Evolutionary conservation across 345 rosid genomes (phyloP).

Genomic region (sweet orange (Citrus sinensis)): DNA sequence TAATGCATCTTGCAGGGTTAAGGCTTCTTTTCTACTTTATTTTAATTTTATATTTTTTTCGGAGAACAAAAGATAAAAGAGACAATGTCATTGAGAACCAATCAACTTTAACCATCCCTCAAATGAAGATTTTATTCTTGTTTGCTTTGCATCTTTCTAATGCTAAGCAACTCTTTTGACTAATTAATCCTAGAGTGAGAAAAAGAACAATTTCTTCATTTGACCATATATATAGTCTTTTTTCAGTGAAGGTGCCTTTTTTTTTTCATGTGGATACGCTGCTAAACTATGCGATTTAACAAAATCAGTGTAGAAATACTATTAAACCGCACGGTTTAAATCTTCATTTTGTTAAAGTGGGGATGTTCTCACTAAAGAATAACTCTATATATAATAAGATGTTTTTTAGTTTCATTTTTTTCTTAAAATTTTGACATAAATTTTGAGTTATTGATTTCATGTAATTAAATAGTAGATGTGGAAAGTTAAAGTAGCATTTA

Average conservation of each 20-base stretch:
- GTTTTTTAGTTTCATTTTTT: no score
- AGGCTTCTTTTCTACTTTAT: neutral
- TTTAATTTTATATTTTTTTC: neutral
- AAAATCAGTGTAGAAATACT: no score
- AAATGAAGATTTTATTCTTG: constrained; percentile 27
- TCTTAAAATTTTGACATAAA: no score
- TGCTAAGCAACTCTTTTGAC: constrained; percentile 38
- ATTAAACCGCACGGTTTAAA: accelerated
- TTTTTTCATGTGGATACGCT: no score
- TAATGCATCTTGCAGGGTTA: neutral
- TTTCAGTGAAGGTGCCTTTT: accelerated
- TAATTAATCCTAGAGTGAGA: neutral
- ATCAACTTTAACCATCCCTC: constrained; percentile 8
- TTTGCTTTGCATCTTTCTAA: constrained; percentile 21
- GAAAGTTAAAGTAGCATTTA: no score
- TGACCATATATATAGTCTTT: neutral
- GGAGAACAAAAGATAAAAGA: constrained; percentile 3
- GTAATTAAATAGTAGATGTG: no score
- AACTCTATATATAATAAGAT: accelerated
- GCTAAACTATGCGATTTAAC: accelerated
- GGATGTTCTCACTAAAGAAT: no score
- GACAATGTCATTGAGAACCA: neutral
- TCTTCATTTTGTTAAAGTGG: no score
- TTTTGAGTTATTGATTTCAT: no score
- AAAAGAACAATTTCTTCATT: neutral